Evolutionary conservation across 305 asterid species (phyloP).

Genomic region (Fraxinus albicans): DNA sequence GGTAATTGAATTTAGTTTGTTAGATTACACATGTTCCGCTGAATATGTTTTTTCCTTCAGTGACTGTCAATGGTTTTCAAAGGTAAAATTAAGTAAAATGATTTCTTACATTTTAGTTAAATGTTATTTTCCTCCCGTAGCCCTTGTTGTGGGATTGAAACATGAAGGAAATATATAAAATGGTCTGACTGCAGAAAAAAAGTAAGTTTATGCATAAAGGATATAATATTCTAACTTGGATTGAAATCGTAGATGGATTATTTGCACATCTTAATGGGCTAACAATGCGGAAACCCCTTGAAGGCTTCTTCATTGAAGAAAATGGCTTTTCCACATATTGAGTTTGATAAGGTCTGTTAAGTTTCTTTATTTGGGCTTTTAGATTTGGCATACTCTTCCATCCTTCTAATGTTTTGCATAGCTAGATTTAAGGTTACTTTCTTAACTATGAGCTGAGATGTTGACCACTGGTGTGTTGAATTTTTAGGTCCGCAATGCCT

Average conservation of each 20-base stretch:
- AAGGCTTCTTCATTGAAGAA: conserved; percentile 81
- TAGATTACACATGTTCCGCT: not conserved
- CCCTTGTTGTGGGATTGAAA: conserved; percentile 32
- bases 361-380: conserved; percentile 56
- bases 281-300: conserved; percentile 91
- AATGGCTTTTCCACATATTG: conserved; percentile 77
- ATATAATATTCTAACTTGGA: conserved; percentile 82
- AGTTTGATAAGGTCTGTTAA: conserved; percentile 85
- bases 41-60: not conserved
- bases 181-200: conserved; percentile 45
- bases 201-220: conserved; percentile 51
- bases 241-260: conserved; percentile 98
- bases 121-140: conserved; percentile 16
- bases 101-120: conserved; percentile 4
- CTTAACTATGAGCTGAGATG: conserved; percentile 68
- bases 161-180: conserved; percentile 40
- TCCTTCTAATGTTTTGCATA: conserved; percentile 62
- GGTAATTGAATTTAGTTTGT: not conserved
- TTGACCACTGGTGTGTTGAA: conserved; percentile 80
- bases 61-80: not conserved
- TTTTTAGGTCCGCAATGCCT: conserved; percentile 98
- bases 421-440: conserved; percentile 74
- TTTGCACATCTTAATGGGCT: conserved; percentile 94
- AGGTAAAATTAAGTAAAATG: conserved; percentile 3
- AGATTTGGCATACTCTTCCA: conserved; percentile 61